Base-by-base conservation (phyloP, 768 basidiomycete genomes). In the Leccinum uliginosum region DNA sequence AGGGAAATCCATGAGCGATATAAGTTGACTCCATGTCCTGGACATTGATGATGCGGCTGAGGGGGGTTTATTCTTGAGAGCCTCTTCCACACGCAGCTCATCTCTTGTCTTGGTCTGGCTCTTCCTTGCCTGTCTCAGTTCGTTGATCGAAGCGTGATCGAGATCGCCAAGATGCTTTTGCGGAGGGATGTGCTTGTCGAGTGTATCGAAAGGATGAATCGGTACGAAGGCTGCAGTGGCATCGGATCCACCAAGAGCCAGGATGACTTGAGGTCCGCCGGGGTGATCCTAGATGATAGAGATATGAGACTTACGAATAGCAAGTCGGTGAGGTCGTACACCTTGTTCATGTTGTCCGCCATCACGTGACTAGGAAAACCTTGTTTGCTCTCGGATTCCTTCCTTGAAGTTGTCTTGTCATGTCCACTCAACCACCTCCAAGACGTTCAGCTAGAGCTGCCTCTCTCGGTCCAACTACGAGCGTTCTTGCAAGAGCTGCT, bases 281-380 rank as follows among this genome's bases (percentile, higher is more conserved):
- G 89, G 89, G 62, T 91, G 89, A 50, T 86, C 80, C 85, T 87
- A 61, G n/a, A n/a, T n/a, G 26, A 61, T 30, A 53, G 14, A 24
- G 40, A 65, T 48, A 56, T 23, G 49, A 23, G 19, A 66, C 77
- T 34, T 57, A 86, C 89, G 53, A 80, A 74, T 38, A 91, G 74
- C 70, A 92, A 90, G 38, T 87, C 85, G 6, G 90, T 90, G 53
- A 91, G 87, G 74, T 93, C 89, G 73, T 93, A 93, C n/a, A 92
- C 91, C 53, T 81, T 77, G 71, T 86, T 82, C 51, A n/a, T n/a
- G n/a, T n/a, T n/a, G n/a, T n/a, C n/a, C 51, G 67, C 65, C 59
- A 48, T 60, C 64, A 67, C 61, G 60, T 67, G 67, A 61, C 23
- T 15, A 14, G 21, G 3, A 30, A 24, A 26, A 43, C 43, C 30